phyloP scores from a whole-genome alignment of 169 alveolate species.

The Ichthyophthirius multifiliis region DNA sequence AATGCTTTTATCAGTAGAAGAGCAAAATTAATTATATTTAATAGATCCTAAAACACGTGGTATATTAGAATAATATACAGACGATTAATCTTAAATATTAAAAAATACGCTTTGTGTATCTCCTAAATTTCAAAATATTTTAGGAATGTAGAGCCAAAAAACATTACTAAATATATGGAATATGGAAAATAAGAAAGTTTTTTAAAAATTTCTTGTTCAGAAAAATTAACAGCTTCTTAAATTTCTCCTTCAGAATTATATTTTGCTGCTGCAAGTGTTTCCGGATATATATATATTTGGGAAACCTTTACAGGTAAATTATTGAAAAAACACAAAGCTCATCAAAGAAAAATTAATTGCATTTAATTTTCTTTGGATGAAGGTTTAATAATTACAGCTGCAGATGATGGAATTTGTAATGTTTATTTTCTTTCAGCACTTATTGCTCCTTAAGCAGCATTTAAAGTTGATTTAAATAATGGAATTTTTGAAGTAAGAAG shows the following conservation, averaged over 20 bases:
- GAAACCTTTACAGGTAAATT: conserved; percentile 1
- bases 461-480: not conserved
- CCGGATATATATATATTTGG: conserved; percentile 12
- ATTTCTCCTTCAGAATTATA: not conserved
- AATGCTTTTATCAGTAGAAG: not conserved
- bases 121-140: conserved; percentile 1
- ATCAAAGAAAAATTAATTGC: not conserved
- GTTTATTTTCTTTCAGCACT: not conserved
- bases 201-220: not conserved
- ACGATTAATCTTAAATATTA: not conserved
- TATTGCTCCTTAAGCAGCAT: not conserved
- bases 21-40: not conserved
- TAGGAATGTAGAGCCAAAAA: not conserved
- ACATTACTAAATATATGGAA: conserved; percentile 14
- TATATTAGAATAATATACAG: not conserved
- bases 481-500: not conserved
- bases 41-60: conserved; percentile 19
- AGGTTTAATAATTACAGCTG: not conserved
- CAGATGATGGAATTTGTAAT: conserved; percentile 6
- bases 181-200: not conserved
- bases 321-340: conserved; percentile 8
- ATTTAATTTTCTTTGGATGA: conserved; percentile 6
- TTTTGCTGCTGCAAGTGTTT: conserved; percentile 6
- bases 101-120: not conserved
- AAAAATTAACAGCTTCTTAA: not conserved